Conservation (phyloP, 2,329 filamentous ascomycete genomes). For the Chaetomiaceae sp. region DNA sequence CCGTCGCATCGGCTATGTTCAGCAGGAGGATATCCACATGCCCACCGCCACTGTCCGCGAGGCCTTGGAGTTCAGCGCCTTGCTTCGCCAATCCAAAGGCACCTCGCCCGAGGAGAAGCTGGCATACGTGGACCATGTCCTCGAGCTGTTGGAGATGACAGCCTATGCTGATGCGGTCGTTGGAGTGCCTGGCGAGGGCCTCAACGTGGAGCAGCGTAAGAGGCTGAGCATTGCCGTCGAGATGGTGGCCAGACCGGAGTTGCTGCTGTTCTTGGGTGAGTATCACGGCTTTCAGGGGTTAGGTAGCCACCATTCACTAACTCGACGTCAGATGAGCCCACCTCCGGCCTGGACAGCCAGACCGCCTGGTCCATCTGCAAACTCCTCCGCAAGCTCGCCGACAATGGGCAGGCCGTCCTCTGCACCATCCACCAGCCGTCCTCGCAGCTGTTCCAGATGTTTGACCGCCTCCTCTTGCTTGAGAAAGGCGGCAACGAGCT, state of each 20-base stretch:
- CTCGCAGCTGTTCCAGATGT: slow-evolving; percentile 41
- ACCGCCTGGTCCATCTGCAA: slow-evolving; percentile 69
- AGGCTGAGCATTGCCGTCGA: background rate
- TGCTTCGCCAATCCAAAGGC: background rate
- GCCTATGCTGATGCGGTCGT: background rate
- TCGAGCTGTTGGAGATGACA: background rate
- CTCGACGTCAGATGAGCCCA: slow-evolving; percentile 73
- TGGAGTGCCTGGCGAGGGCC: background rate
- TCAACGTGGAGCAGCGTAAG: background rate
- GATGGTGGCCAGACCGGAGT: background rate
- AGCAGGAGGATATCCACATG: background rate
- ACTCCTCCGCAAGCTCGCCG: slow-evolving; percentile 60
- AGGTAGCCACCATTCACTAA: too few relatives aligned
- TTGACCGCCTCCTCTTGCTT: slow-evolving; percentile 58
- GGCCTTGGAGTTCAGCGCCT: background rate
- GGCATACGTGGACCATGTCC: background rate
- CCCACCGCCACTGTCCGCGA: background rate
- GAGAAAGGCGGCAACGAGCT: slow-evolving; percentile 61
- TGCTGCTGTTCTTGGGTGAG: background rate
- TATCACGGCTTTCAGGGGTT: too few relatives aligned
- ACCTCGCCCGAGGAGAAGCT: background rate
- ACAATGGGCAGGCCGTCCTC: slow-evolving; percentile 45
- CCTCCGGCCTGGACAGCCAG: slow-evolving; percentile 67
- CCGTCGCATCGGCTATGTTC: background rate
- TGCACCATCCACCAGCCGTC: slow-evolving; percentile 50